Conservation (phyloP, 768 basidiomycete species). For the Hysterangium stoloniferum region DNA sequence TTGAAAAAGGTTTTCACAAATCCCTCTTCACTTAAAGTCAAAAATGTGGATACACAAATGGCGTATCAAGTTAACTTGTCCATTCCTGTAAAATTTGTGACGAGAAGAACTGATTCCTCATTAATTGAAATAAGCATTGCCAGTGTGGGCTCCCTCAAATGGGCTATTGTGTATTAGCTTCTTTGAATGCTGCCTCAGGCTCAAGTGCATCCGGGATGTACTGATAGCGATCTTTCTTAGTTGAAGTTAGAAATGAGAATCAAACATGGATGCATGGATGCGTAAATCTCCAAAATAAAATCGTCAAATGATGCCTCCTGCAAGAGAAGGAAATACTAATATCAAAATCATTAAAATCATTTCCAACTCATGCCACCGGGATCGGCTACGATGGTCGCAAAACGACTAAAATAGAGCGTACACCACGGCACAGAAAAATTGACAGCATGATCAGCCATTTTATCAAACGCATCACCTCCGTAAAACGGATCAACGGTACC, state of each 20-base stretch:
- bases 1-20: no score
- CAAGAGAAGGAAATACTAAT: neutral
- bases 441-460: slow-evolving; percentile 9
- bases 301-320: neutral
- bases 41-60: no score
- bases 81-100: no score
- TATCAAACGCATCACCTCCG: slow-evolving; percentile 8
- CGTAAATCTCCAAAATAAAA: neutral
- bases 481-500: slow-evolving; percentile 13
- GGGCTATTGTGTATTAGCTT: no score
- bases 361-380: neutral
- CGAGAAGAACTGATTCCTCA: no score
- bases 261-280: neutral
- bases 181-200: slow-evolving; percentile 6
- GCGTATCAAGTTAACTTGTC: no score
- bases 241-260: neutral
- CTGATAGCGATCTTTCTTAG: no score
- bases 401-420: neutral
- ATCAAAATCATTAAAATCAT: slow-evolving; percentile 1
- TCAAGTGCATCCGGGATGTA: slow-evolving; percentile 11
- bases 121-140: no score
- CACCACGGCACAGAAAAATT: slow-evolving; percentile 11
- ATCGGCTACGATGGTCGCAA: neutral
- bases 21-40: no score
- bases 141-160: no score